Conservation (phyloP, 2,329 filamentous ascomycete species). For the Fusarium equiseti region DNA sequence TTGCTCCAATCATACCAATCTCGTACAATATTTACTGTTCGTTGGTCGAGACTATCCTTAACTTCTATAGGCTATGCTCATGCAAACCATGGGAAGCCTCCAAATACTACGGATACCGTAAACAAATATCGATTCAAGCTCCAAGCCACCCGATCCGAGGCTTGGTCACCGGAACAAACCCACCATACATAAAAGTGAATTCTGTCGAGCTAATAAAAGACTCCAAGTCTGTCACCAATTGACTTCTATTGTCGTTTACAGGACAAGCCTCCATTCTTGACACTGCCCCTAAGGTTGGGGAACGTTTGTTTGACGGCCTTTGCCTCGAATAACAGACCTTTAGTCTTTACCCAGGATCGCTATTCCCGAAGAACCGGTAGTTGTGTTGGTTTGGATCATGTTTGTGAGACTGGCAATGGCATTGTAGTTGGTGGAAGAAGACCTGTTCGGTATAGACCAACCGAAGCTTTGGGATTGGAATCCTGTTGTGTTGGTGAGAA, state of each 20-base stretch:
- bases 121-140: constrained; percentile 10
- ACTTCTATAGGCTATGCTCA: neutral
- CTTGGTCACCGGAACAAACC: constrained; percentile 12
- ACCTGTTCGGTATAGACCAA: neutral
- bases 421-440: neutral
- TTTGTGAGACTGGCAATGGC: neutral
- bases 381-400: neutral
- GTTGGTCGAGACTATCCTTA: neutral
- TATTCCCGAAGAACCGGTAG: neutral
- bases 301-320: neutral
- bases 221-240: neutral
- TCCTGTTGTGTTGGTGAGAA: too few relatives aligned
- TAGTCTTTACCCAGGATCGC: neutral
- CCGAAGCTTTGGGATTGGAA: neutral
- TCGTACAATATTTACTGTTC: neutral
- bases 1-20: neutral
- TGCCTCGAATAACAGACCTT: neutral
- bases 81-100: neutral
- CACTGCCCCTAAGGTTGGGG: neutral
- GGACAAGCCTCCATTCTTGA: constrained; percentile 30
- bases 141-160: constrained; percentile 24
- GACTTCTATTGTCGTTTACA: constrained; percentile 1
- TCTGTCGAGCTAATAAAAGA: neutral
- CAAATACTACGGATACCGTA: neutral
- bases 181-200: neutral